These are phyloP conservation scores for Adansonia gregorii DNA, from an alignment of 441 rosid species.

Conservation along the genomic window DNA sequence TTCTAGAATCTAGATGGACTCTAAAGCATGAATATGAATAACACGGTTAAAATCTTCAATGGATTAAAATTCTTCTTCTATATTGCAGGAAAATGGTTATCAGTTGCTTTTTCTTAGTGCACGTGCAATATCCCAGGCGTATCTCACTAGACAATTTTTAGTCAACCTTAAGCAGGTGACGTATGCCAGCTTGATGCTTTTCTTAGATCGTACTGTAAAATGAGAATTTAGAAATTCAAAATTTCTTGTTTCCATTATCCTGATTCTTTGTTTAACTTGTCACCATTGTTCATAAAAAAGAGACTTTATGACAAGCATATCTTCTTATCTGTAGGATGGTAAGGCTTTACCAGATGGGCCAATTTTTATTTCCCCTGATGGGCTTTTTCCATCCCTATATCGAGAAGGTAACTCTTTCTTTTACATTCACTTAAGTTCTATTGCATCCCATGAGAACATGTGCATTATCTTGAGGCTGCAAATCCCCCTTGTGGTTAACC, in stretches of 20 bases:
- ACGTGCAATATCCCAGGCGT: constrained; percentile 95
- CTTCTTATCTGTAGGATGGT: constrained; percentile 66
- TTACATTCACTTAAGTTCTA: neutral
- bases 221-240: constrained; percentile 4
- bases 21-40: neutral
- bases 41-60: constrained; percentile 7
- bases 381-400: constrained; percentile 86
- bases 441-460: neutral
- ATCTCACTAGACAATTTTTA: constrained; percentile 78
- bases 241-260: neutral
- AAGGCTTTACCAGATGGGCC: constrained; percentile 97
- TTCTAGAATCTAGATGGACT: neutral
- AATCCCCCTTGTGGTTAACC: neutral
- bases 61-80: constrained; percentile 16
- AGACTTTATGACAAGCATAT: neutral
- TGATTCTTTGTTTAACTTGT: neutral
- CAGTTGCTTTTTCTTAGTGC: constrained; percentile 94
- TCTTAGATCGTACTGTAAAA: constrained; percentile 22
- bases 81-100: constrained; percentile 92
- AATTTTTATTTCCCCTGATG: constrained; percentile 95
- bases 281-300: neutral
- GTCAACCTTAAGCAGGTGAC: constrained; percentile 91
- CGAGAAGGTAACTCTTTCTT: constrained; percentile 73
- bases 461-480: neutral
- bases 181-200: constrained; percentile 4